Evolutionary conservation across 441 rosid genomes (phyloP), one percentile per base, ranked within the genome.

Genomic region (Pelargonium fulgidum): DNA sequence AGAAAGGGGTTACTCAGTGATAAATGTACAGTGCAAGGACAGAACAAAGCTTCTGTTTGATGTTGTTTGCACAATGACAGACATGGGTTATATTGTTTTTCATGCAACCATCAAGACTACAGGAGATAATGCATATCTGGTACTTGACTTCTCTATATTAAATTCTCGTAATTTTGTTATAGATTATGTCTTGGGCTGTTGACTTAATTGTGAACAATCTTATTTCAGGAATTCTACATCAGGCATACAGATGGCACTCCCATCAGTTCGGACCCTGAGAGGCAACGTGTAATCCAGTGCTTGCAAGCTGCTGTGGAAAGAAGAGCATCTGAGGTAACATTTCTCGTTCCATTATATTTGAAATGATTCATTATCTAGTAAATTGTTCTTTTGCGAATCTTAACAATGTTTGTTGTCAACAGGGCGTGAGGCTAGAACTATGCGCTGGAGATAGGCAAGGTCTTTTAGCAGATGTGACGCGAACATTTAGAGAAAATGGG

Each of bases 1-100:
- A 0, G 96, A 89, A 44, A 93, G 85, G 76, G 92, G 87, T 78
- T 93, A 93, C 76, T 88, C 99, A 0, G 89, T 86, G 5, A 89
- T 93, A 64, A 91, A 90, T 1, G 85, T 93, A 62, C 81, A 85
- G 66, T 78, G 95, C 77, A 93, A 89, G 83, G 99, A 93, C 65
- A 84, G 99, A 77, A 90, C 97, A 2, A 93, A 93, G 79, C 97
- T 93, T 73, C 82, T 91, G 61, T 93, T 89, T 24, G 97, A 93
- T 67, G 85, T 90, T 0, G 93, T 93, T 65, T 93, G 88, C 75
- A 89, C 97, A 13, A 75, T 91, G 80, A 93, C 98, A 1, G 97
- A 93, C 80, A 88, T 93, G 98, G 87, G 87, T 56, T 93, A 93
- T 78, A 92, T 91, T 11, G 98, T 91, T 66, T 93, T 88, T 76